A percentile compares a stretch with the other conserved stretches of the same genome.
Evolutionary conservation across 768 basidiomycete genomes (phyloP).

Genomic region (Russula foetens): DNA sequence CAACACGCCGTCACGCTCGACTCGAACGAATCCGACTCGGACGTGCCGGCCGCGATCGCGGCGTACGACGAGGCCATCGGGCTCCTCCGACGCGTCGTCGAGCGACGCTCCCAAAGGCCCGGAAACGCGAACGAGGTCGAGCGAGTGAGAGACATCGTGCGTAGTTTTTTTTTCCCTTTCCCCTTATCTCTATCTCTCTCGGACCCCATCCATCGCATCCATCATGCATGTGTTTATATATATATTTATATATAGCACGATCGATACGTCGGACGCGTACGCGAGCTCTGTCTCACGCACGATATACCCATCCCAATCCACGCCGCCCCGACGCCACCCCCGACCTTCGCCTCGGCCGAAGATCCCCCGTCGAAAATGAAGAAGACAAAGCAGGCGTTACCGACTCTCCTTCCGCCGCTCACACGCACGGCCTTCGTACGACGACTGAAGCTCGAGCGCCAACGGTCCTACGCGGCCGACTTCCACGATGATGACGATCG

Average conservation of each 20-base stretch:
- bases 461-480: not conserved
- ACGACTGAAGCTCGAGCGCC: not conserved
- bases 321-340: not conserved
- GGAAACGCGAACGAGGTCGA: not conserved
- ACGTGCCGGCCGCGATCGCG: not conserved
- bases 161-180: not conserved
- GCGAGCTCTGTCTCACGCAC: not conserved
- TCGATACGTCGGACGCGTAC: slow-evolving; percentile 4
- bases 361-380: no score
- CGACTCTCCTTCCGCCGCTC: not conserved
- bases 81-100: slow-evolving; percentile 35
- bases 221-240: not conserved
- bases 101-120: not conserved
- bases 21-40: not conserved
- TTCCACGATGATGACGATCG: no score
- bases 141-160: slow-evolving; percentile 8
- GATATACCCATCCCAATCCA: not conserved
- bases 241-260: not conserved
- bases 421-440: no score
- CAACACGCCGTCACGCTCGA: slow-evolving; percentile 9
- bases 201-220: not conserved
- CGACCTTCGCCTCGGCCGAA: no score
- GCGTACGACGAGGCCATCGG: slow-evolving; percentile 21
- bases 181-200: not conserved
- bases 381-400: not conserved